Evolutionary conservation across 2,329 filamentous ascomycete genomes (phyloP).

Genomic region (Magnaporthiopsis rhizophila): DNA sequence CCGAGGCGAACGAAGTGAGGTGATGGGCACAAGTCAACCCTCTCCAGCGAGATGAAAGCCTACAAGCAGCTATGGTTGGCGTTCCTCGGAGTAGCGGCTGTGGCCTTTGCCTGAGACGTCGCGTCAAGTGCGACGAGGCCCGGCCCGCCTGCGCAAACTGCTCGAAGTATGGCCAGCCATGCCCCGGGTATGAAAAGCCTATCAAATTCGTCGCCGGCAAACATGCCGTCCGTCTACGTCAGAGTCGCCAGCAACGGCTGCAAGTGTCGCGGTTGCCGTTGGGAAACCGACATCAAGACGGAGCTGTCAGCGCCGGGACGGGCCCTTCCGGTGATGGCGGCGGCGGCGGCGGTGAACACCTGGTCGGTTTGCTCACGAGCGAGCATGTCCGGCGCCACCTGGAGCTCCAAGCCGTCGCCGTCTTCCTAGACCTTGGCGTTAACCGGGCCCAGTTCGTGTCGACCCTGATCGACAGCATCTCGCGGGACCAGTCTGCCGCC

Average conservation of each 20-base stretch:
- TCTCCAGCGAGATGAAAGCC: too few species aligned
- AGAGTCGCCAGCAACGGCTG: background rate
- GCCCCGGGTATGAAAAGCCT: conserved; percentile 29
- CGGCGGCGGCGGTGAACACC: background rate
- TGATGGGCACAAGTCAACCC: background rate
- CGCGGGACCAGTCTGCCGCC: conserved; percentile 7
- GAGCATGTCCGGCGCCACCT: background rate
- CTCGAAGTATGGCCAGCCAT: conserved; percentile 27
- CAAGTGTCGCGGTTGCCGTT: background rate
- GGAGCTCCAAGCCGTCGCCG: conserved; percentile 8
- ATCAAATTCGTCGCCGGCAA: conserved; percentile 33
- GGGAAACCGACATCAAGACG: background rate
- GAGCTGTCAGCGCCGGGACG: too few species aligned
- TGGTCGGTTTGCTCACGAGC: too few species aligned
- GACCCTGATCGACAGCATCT: conserved; percentile 20
- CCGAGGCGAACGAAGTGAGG: background rate
- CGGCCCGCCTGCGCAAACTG: conserved; percentile 31
- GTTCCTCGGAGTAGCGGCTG: conserved; percentile 30
- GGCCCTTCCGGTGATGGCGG: background rate
- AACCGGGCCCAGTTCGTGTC: conserved; percentile 24
- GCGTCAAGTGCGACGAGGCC: conserved; percentile 37
- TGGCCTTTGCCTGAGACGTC: conserved; percentile 30
- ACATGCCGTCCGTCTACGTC: conserved; percentile 26
- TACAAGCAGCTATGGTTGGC: conserved; percentile 23
- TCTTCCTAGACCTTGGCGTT: conserved; percentile 11